Conservation (phyloP, 2,329 filamentous ascomycete species). For the Trichocomaceae sp. region DNA sequence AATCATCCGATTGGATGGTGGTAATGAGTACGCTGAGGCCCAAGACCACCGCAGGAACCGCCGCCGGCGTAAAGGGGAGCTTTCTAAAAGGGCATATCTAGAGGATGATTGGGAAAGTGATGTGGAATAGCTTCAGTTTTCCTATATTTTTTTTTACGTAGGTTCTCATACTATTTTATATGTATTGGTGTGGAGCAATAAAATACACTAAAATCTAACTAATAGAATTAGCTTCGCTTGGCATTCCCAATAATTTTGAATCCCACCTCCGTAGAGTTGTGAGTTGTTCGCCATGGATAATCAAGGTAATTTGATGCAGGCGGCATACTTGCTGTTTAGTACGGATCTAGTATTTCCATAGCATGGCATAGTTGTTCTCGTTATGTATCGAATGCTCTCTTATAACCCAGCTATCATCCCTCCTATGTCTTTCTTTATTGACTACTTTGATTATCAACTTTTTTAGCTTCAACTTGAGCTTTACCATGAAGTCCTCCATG, state of each 20-base stretch:
- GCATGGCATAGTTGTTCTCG: neutral
- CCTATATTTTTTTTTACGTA: neutral
- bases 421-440: neutral
- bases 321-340: neutral
- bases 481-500: slow-evolving; percentile 2
- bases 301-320: too few relatives aligned
- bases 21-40: slow-evolving; percentile 12
- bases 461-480: neutral
- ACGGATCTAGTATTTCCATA: too few relatives aligned
- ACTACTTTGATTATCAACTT: neutral
- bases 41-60: neutral
- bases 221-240: too few relatives aligned
- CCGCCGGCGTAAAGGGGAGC: neutral
- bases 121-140: neutral
- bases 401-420: neutral
- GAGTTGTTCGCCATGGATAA: neutral
- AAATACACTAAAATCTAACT: too few relatives aligned
- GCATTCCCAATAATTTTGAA: neutral
- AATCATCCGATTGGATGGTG: slow-evolving; percentile 5
- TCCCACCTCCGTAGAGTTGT: neutral
- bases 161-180: neutral
- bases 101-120: neutral
- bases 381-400: neutral
- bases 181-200: too few relatives aligned
- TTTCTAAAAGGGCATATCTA: neutral